phyloP scores from a whole-genome alignment of 768 basidiomycete genomes.

The Inosperma sp. region DNA sequence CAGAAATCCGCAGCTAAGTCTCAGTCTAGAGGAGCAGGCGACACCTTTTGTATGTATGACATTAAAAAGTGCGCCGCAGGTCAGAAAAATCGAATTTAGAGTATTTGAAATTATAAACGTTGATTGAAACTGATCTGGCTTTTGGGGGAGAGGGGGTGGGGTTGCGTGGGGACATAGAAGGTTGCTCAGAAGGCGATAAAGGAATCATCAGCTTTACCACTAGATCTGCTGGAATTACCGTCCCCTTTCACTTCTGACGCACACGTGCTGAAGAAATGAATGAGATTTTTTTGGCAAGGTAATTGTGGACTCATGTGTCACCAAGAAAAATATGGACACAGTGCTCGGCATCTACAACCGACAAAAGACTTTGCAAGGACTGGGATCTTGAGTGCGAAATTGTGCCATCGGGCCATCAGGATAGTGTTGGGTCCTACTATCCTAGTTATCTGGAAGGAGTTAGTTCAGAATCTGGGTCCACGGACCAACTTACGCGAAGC shows the following conservation, averaged over 20 bases:
- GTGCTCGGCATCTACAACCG: conserved; percentile 67
- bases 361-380: conserved; percentile 1
- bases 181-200: too few species aligned
- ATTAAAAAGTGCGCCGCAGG: too few species aligned
- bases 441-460: conserved; percentile 60
- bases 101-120: too few species aligned
- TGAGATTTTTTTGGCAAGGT: conserved; percentile 11
- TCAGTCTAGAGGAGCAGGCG: too few species aligned
- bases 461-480: conserved; percentile 1
- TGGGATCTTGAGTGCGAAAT: conserved; percentile 69
- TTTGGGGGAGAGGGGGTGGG: too few species aligned
- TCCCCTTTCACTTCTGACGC: conserved; percentile 81
- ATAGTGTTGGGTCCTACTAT: conserved; percentile 71
- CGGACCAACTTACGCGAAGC: conserved; percentile 56
- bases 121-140: too few species aligned
- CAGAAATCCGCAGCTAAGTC: too few species aligned
- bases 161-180: too few species aligned
- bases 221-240: too few species aligned
- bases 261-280: conserved; percentile 46
- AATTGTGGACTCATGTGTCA: conserved; percentile 61
- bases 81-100: too few species aligned
- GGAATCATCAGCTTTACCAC: too few species aligned
- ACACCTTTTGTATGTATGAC: too few species aligned
- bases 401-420: conserved; percentile 61
- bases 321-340: conserved; percentile 87